Percentiles rank a stretch among this genome's conserved stretches.
Evolutionary conservation across 2,329 filamentous ascomycete species (phyloP).

Genomic region (Pyrenophora teres): DNA sequence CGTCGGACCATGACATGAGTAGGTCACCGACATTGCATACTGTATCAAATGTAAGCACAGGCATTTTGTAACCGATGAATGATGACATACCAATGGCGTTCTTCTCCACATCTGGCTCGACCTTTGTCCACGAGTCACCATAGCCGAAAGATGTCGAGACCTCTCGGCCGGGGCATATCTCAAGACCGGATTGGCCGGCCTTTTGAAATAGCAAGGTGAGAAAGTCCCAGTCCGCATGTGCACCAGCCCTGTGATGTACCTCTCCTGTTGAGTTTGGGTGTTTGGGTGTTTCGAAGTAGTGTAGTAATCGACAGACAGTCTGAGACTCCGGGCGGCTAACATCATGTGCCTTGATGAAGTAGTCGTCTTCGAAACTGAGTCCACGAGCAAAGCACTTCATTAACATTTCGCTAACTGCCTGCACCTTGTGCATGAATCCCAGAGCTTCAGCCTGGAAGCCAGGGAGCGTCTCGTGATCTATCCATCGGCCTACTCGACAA

Average conservation of each 20-base stretch:
- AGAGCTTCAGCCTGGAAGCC: constrained; percentile 55
- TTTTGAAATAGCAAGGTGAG: constrained; percentile 67
- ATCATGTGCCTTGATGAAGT: constrained; percentile 62
- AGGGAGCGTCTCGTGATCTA: constrained; percentile 54
- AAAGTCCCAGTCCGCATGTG: constrained; percentile 68
- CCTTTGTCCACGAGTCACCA: constrained; percentile 66
- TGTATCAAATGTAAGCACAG: constrained; percentile 45
- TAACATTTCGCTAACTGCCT: constrained; percentile 59
- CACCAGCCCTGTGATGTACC: constrained; percentile 64
- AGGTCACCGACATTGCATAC: constrained; percentile 71
- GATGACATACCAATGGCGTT: constrained; percentile 25
- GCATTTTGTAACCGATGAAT: too few species aligned
- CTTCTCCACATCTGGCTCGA: constrained; percentile 47
- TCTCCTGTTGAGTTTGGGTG: constrained; percentile 41
- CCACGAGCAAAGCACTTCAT: constrained; percentile 65
- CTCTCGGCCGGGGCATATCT: constrained; percentile 68
- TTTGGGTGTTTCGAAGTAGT: constrained; percentile 55
- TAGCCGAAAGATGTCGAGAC: constrained; percentile 63
- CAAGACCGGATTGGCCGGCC: constrained; percentile 63
- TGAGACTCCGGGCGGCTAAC: constrained; percentile 54
- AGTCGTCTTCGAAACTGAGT: constrained; percentile 60
- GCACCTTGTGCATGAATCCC: constrained; percentile 60
- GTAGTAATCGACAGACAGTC: constrained; percentile 61
- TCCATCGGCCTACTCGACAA: constrained; percentile 50
- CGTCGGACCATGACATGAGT: constrained; percentile 69